A percentile compares a stretch with the other conserved stretches of the same genome.
These are phyloP conservation scores for Penicillium hordei DNA, from an alignment of 2,329 filamentous ascomycete species.

Conservation along the genomic window DNA sequence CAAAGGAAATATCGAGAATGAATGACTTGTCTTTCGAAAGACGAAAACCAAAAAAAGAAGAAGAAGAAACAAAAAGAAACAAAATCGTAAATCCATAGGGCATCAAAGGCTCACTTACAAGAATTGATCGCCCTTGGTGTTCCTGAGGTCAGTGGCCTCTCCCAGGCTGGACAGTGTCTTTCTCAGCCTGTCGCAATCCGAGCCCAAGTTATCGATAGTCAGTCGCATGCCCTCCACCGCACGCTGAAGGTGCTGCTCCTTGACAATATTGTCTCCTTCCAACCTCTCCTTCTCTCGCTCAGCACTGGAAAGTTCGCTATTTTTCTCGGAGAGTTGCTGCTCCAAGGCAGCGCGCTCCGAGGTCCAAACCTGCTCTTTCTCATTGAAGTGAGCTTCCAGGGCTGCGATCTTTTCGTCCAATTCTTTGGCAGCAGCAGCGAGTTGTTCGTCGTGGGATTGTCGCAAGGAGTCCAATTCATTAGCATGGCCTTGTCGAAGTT, in stretches of 20 bases:
- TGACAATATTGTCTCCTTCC: slow-evolving; percentile 48
- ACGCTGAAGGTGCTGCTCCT: slow-evolving; percentile 48
- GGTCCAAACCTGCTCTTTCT: slow-evolving; percentile 37
- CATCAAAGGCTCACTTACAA: slow-evolving; percentile 47
- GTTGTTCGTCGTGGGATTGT: slow-evolving; percentile 27
- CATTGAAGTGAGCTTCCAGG: slow-evolving; percentile 28
- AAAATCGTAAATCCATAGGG: slow-evolving; percentile 24
- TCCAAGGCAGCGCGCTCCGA: slow-evolving; percentile 35
- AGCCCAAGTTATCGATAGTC: slow-evolving; percentile 51
- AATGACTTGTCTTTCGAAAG: slow-evolving; percentile 23
- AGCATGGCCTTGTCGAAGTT: slow-evolving; percentile 25
- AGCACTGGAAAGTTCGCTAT: slow-evolving; percentile 42
- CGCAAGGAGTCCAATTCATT: slow-evolving; percentile 28
- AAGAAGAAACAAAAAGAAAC: slow-evolving; percentile 8
- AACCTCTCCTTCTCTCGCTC: slow-evolving; percentile 46
- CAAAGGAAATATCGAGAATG: slow-evolving; percentile 18
- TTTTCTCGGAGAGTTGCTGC: slow-evolving; percentile 43
- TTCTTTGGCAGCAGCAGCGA: slow-evolving; percentile 27
- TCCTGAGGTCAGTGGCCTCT: slow-evolving; percentile 54
- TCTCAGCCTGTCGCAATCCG: slow-evolving; percentile 52
- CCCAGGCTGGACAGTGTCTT: slow-evolving; percentile 52
- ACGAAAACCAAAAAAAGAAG: slow-evolving; percentile 18
- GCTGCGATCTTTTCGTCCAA: slow-evolving; percentile 28
- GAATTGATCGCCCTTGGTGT: slow-evolving; percentile 50
- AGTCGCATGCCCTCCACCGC: slow-evolving; percentile 46